These are phyloP conservation scores for Strigomonas culicis DNA, from an alignment of 208 protist species.

Conservation along the genomic window DNA sequence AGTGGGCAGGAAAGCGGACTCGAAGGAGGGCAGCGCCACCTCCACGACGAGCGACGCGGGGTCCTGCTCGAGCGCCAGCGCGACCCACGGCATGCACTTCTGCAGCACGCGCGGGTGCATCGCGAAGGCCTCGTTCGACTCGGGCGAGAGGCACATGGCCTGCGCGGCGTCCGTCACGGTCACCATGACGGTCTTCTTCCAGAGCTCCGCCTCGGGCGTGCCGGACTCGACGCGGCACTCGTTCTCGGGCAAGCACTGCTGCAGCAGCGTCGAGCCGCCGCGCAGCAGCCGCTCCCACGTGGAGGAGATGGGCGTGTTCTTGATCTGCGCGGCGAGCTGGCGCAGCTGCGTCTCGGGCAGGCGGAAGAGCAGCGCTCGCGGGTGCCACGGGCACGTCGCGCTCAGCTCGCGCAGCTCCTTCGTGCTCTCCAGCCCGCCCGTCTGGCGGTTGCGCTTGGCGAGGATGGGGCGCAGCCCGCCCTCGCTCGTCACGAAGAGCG, in stretches of 20 bases:
- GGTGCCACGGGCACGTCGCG: conserved; percentile 31
- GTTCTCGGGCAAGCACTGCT: conserved; percentile 27
- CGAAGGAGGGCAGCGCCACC: conserved; percentile 42
- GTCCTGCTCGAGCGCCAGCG: conserved; percentile 29
- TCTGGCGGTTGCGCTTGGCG: conserved; percentile 59
- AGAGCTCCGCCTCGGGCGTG: conserved; percentile 26
- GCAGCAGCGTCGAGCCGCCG: conserved; percentile 40
- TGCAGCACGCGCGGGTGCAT: conserved; percentile 37
- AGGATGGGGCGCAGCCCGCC: conserved; percentile 57
- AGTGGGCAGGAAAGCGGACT: conserved; percentile 39
- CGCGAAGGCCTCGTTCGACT: conserved; percentile 70
- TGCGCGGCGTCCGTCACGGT: conserved; percentile 56
- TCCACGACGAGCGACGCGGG: conserved; percentile 50
- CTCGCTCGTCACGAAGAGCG: conserved; percentile 62
- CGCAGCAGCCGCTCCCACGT: conserved; percentile 49
- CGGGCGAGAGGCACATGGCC: conserved; percentile 57
- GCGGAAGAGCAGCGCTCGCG: conserved; percentile 41
- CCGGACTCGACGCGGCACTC: conserved; percentile 16
- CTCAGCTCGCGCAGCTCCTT: conserved; percentile 63
- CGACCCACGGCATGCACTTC: conserved; percentile 40
- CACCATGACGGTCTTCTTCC: conserved; percentile 42
- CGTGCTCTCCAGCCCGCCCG: conserved; percentile 61
- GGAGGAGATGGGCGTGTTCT: conserved; percentile 28
- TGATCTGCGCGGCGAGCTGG: conserved; percentile 32
- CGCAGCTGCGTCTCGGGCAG: conserved; percentile 41